Evolutionary conservation across 2,329 filamentous ascomycete genomes (phyloP).

Genomic region (Pestalotiopsis sp.): DNA sequence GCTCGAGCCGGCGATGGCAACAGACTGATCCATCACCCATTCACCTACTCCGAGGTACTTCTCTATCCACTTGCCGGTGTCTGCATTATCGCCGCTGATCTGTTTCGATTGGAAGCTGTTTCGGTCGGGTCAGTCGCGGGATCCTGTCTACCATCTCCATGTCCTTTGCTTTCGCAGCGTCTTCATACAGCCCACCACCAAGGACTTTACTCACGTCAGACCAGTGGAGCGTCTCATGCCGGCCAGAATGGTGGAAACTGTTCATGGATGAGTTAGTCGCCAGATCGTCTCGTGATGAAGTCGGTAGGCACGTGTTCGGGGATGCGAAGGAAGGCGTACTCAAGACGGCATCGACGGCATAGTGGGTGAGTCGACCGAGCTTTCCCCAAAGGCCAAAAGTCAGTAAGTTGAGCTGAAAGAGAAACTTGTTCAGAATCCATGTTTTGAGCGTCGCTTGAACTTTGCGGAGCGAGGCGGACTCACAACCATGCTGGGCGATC

Average conservation of each 20-base stretch:
- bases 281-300: background rate
- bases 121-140: conserved; percentile 46
- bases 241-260: conserved; percentile 93
- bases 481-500: conserved; percentile 15
- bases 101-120: conserved; percentile 84
- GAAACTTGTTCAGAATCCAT: conserved; percentile 43
- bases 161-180: conserved; percentile 1
- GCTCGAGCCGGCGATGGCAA: conserved; percentile 86
- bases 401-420: conserved; percentile 67
- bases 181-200: conserved; percentile 11
- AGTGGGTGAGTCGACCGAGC: conserved; percentile 92
- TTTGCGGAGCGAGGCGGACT: conserved; percentile 3
- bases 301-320: conserved; percentile 1
- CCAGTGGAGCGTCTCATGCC: conserved; percentile 97
- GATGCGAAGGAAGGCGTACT: conserved; percentile 55
- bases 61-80: conserved; percentile 85
- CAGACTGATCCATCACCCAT: conserved; percentile 97
- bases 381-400: conserved; percentile 72
- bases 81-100: conserved; percentile 77
- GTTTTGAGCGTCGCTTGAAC: conserved; percentile 7
- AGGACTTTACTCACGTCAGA: conserved; percentile 77
- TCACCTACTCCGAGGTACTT: conserved; percentile 94
- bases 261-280: conserved; percentile 21
- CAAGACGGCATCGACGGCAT: conserved; percentile 93
- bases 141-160: background rate